These are phyloP conservation scores for Phytomonas sp. DNA, from an alignment of 208 protist genomes.

Conservation along the genomic window DNA sequence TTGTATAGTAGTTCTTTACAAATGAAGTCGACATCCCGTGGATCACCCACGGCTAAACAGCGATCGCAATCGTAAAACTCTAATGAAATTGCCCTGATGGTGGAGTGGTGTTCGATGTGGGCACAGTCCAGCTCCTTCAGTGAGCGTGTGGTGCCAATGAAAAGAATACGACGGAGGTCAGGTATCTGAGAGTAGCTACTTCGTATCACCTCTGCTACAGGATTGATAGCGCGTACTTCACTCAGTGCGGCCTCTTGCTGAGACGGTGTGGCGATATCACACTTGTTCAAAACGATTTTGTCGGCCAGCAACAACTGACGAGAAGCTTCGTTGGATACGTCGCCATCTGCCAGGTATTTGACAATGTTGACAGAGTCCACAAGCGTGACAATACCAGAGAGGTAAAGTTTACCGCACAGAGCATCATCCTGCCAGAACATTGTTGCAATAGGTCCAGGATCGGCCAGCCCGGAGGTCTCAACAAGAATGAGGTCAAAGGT, in stretches of 20 bases:
- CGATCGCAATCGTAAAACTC: slow-evolving; percentile 43
- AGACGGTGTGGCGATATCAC: slow-evolving; percentile 67
- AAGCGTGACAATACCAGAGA: slow-evolving; percentile 86
- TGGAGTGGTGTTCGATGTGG: slow-evolving; percentile 21
- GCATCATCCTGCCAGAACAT: slow-evolving; percentile 94
- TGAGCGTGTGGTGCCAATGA: slow-evolving; percentile 70
- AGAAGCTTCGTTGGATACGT: slow-evolving; percentile 55
- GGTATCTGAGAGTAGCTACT: slow-evolving; percentile 46
- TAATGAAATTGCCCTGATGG: slow-evolving; percentile 61
- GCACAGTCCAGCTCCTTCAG: slow-evolving; percentile 9
- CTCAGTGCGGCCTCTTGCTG: slow-evolving; percentile 37
- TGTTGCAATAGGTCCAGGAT: slow-evolving; percentile 87
- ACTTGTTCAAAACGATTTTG: slow-evolving; percentile 93
- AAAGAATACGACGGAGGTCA: slow-evolving; percentile 61
- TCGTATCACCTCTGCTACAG: slow-evolving; percentile 42
- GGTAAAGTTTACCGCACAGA: slow-evolving; percentile 65
- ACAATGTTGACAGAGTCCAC: slow-evolving; percentile 85
- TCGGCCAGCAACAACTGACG: slow-evolving; percentile 92
- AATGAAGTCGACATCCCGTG: slow-evolving; percentile 53
- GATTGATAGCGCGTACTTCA: slow-evolving; percentile 55
- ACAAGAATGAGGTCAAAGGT: slow-evolving; percentile 89
- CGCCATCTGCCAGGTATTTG: slow-evolving; percentile 59
- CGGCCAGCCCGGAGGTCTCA: slow-evolving; percentile 87
- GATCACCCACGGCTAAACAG: slow-evolving; percentile 32
- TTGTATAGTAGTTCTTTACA: slow-evolving; percentile 74